Evolutionary conservation across 106 monocot species (phyloP).

Genomic region (Apostasia ramifera): DNA sequence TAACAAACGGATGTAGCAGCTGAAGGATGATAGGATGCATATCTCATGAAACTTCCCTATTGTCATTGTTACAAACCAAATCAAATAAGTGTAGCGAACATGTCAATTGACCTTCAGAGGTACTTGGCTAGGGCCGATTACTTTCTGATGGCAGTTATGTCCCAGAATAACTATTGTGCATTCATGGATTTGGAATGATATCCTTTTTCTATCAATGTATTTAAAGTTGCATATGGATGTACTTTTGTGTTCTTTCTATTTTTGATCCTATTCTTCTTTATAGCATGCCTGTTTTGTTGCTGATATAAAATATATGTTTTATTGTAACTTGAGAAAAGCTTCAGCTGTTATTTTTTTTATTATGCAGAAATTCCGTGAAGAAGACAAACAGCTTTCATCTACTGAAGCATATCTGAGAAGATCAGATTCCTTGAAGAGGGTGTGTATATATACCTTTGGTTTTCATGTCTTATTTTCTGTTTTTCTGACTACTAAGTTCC

Average conservation of each 20-base stretch:
- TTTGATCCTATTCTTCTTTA: not conserved
- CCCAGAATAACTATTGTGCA: no score
- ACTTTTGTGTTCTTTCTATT: not conserved
- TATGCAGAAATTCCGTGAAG: slow-evolving; percentile 85
- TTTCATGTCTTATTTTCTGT: not conserved
- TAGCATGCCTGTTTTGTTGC: not conserved
- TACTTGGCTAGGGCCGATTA: no score
- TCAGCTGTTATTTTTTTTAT: not conserved
- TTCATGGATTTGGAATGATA: not conserved
- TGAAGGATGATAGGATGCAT: not conserved
- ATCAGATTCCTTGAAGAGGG: slow-evolving; percentile 79
- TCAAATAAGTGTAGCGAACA: not conserved
- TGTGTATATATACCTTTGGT: slow-evolving; percentile 17
- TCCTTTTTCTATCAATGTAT: not conserved
- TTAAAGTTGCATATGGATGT: not conserved
- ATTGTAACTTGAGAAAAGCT: not conserved
- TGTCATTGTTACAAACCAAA: not conserved
- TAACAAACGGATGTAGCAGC: not conserved
- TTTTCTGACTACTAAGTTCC: not conserved
- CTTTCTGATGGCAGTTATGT: no score
- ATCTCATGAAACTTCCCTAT: not conserved
- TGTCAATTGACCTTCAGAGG: no score
- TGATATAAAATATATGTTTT: not conserved
- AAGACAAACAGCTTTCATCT: slow-evolving; percentile 66
- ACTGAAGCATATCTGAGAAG: slow-evolving; percentile 84